Conservation (phyloP, 1,284 basidiomycete species). For the Boletus mariae region DNA sequence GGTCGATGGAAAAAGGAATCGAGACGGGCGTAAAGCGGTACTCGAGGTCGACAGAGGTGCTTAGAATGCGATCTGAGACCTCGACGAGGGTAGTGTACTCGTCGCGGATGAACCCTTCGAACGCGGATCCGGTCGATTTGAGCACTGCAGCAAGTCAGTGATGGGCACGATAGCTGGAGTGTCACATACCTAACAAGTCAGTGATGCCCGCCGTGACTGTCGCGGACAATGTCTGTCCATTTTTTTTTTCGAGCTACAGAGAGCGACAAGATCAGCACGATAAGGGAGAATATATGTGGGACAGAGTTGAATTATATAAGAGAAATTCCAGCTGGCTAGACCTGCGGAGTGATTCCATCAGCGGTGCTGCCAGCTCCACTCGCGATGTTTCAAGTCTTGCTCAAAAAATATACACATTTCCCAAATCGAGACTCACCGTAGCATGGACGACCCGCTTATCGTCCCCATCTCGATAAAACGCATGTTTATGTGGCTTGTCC, state of each 20-base stretch:
- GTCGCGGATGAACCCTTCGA: conserved; percentile 80
- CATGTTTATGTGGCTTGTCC: conserved; percentile 67
- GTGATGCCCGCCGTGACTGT: conserved; percentile 66
- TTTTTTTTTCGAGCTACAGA: conserved; percentile 56
- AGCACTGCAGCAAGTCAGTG: conserved; percentile 53
- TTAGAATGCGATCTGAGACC: conserved; percentile 86
- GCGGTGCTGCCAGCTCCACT: conserved; percentile 22
- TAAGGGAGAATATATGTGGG: background rate
- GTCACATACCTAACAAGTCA: conserved; percentile 69
- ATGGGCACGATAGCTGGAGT: background rate
- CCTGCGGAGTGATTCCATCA: conserved; percentile 20
- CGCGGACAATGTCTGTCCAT: conserved; percentile 58
- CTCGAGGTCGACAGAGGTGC: conserved; percentile 73
- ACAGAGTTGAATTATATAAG: conserved; percentile 14
- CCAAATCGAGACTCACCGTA: conserved; percentile 42
- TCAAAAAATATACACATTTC: background rate
- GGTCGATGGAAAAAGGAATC: conserved; percentile 46
- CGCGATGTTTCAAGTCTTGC: conserved; percentile 8
- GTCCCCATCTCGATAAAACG: conserved; percentile 87
- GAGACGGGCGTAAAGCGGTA: conserved; percentile 60
- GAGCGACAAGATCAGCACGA: background rate
- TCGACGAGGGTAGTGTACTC: conserved; percentile 84
- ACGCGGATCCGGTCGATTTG: conserved; percentile 87
- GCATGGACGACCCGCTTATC: conserved; percentile 77
- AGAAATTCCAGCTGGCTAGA: conserved; percentile 15